phyloP scores from a whole-genome alignment of 768 basidiomycete genomes.

The Calocera cornea region DNA sequence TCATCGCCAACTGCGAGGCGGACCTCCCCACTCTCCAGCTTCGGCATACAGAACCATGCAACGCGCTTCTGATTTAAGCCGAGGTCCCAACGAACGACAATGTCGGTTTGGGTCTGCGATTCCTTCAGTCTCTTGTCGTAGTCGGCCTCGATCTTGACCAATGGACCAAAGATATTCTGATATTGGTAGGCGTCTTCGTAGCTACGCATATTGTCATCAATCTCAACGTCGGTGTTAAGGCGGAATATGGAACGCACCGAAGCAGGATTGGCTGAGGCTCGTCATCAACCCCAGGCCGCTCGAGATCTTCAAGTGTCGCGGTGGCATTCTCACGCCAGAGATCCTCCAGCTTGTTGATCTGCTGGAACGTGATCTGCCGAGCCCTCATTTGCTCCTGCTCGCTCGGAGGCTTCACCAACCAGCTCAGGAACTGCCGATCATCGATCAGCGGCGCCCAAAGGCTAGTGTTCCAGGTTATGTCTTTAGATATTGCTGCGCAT shows the following conservation, averaged over 20 bases:
- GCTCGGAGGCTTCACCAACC: conserved; percentile 94
- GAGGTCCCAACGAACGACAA: conserved; percentile 91
- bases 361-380: conserved; percentile 89
- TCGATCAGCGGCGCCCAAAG: conserved; percentile 99
- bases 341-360: conserved; percentile 95
- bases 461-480: conserved; percentile 96
- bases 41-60: conserved; percentile 95
- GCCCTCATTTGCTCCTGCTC: conserved; percentile 94
- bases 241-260: conserved; percentile 26
- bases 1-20: conserved; percentile 95
- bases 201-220: conserved; percentile 14
- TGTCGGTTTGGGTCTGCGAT: conserved; percentile 95
- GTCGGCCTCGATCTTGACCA: conserved; percentile 99
- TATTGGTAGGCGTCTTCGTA: conserved; percentile 99
- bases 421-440: conserved; percentile 95
- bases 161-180: conserved; percentile 97
- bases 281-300: conserved; percentile 94
- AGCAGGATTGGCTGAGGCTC: conserved; percentile 85
- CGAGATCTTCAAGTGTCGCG: conserved; percentile 90
- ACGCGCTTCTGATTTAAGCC: conserved; percentile 97
- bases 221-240: background rate
- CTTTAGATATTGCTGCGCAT: conserved; percentile 90
- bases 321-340: conserved; percentile 93
- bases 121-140: conserved; percentile 97
- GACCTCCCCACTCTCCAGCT: conserved; percentile 96